phyloP scores from a whole-genome alignment of 495 filamentous ascomycete genomes.

The Aspergillus taichungensis region DNA sequence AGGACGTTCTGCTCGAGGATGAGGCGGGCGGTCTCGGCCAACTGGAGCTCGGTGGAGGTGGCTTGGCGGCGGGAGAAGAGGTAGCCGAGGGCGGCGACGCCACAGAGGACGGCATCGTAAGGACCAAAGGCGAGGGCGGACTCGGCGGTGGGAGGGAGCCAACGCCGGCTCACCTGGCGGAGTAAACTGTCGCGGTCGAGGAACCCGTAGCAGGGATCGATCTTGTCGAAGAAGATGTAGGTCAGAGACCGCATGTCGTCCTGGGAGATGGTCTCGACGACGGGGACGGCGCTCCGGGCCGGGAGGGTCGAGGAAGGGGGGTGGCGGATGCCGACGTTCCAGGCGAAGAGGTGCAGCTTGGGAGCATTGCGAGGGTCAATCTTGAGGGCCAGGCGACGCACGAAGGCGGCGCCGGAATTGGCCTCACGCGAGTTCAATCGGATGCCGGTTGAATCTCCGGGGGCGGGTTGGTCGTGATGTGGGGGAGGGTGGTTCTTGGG shows the following conservation, averaged over 20 bases:
- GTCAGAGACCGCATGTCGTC: slow-evolving; percentile 33
- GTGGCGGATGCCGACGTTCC: slow-evolving; percentile 42
- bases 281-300: slow-evolving; percentile 4
- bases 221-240: slow-evolving; percentile 39
- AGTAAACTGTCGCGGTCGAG: slow-evolving; percentile 32
- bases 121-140: slow-evolving; percentile 13
- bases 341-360: slow-evolving; percentile 46
- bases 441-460: slow-evolving; percentile 13
- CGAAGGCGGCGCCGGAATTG: slow-evolving; percentile 49
- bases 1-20: slow-evolving; percentile 36
- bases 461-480: neutral
- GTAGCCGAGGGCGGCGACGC: slow-evolving; percentile 40
- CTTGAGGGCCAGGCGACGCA: slow-evolving; percentile 41
- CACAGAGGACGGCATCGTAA: slow-evolving; percentile 40
- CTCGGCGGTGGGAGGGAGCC: slow-evolving; percentile 16
- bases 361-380: slow-evolving; percentile 43
- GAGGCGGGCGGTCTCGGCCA: slow-evolving; percentile 33
- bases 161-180: slow-evolving; percentile 26
- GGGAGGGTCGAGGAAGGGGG: slow-evolving; percentile 11
- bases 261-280: slow-evolving; percentile 32
- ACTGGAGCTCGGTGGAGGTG: slow-evolving; percentile 19
- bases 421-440: slow-evolving; percentile 34
- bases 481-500: slow-evolving; percentile 1
- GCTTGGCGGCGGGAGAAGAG: slow-evolving; percentile 35
- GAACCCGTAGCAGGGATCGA: slow-evolving; percentile 43